phyloP scores from a whole-genome alignment of 225 moss, liverwort and hornwort species.

The Physcomitrellopsis africana region DNA sequence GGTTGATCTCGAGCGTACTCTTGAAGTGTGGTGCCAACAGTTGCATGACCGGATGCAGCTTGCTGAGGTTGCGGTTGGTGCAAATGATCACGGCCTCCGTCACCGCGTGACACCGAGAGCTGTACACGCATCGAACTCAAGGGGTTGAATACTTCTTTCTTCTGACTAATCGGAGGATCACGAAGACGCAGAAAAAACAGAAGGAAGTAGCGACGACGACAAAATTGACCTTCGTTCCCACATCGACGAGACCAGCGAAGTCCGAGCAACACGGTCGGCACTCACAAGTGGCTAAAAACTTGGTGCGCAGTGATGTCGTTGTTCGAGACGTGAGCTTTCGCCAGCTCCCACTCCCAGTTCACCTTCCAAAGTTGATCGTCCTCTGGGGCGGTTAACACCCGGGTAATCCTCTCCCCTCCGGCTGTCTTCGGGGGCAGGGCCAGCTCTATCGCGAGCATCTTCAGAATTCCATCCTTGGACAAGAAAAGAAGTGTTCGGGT shows the following conservation, averaged over 20 bases:
- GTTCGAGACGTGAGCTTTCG: constrained; percentile 41
- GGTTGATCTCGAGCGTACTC: constrained; percentile 40
- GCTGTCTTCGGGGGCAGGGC: constrained; percentile 30
- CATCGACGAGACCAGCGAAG: neutral
- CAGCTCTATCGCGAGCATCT: constrained; percentile 47
- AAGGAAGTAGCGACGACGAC: neutral
- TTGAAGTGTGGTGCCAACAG: constrained; percentile 46
- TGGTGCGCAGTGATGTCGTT: constrained; percentile 44
- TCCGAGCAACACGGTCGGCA: neutral
- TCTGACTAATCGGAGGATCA: neutral
- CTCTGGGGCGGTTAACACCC: constrained; percentile 39
- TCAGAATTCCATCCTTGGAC: constrained; percentile 34
- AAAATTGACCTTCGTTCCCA: neutral
- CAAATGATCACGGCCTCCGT: constrained; percentile 50
- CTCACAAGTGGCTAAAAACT: constrained; percentile 50
- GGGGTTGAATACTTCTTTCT: neutral
- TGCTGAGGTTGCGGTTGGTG: constrained; percentile 47
- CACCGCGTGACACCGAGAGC: constrained; percentile 38
- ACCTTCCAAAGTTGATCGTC: constrained; percentile 9
- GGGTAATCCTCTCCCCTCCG: constrained; percentile 11
- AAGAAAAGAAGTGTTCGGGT: constrained; percentile 40
- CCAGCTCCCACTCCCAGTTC: constrained; percentile 47
- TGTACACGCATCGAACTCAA: neutral
- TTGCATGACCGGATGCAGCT: constrained; percentile 49
- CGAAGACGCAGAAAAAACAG: neutral